Conservation (phyloP, 345 rosid species). For the Rubroshorea leprosula region DNA sequence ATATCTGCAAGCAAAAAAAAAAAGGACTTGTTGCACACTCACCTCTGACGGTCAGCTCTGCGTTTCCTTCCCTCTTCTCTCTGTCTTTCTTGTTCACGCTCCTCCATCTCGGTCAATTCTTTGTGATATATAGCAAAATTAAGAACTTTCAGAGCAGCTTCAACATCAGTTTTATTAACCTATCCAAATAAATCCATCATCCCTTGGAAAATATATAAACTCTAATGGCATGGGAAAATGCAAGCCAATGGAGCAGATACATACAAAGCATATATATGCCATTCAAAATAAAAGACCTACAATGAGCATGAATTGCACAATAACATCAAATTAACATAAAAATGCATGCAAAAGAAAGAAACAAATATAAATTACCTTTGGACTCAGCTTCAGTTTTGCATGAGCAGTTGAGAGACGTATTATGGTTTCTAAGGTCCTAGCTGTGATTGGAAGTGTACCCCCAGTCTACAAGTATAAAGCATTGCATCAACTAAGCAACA, state of each 20-base stretch:
- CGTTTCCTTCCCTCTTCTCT: slow-evolving; percentile 57
- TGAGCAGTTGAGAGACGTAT: slow-evolving; percentile 98
- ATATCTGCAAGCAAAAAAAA: neutral
- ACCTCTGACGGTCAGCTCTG: slow-evolving; percentile 52
- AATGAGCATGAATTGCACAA: neutral
- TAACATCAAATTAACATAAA: neutral
- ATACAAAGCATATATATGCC: neutral
- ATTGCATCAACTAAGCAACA: slow-evolving; percentile 11
- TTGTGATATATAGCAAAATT: slow-evolving; percentile 97
- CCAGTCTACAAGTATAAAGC: slow-evolving; percentile 60
- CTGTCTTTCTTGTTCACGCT: slow-evolving; percentile 75
- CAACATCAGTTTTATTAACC: slow-evolving; percentile 80
- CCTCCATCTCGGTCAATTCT: slow-evolving; percentile 95
- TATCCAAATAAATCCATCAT: slow-evolving; percentile 25
- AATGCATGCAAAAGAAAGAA: neutral
- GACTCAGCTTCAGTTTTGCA: slow-evolving; percentile 87
- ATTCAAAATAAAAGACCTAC: neutral
- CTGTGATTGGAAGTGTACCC: slow-evolving; percentile 97
- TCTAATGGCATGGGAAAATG: neutral
- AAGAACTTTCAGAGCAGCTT: slow-evolving; percentile 79
- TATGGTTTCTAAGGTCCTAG: slow-evolving; percentile 95
- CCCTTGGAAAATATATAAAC: neutral
- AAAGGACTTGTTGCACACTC: slow-evolving; percentile 14
- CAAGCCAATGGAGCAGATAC: slow-evolving; percentile 2
- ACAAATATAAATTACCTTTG: slow-evolving; percentile 45